Evolutionary conservation across 371 early-diverging fungal genomes (phyloP).

Genomic region (Blakeslea trispora): DNA sequence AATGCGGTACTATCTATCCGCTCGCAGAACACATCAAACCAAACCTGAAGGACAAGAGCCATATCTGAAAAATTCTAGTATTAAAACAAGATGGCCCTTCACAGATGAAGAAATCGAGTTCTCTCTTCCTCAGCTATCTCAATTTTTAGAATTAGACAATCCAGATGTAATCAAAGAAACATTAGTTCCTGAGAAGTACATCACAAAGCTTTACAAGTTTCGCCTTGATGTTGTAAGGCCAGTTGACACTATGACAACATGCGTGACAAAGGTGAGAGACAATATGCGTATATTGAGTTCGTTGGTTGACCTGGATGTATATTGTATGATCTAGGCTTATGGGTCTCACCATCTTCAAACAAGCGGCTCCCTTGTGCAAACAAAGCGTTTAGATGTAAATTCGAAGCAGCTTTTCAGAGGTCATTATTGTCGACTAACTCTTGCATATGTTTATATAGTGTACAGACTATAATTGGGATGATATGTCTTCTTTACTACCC

Average conservation of each 20-base stretch:
- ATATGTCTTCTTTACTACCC: conserved; percentile 48
- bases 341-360: conserved; percentile 70
- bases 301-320: not conserved
- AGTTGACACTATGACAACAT: conserved; percentile 53
- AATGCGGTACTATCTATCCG: conserved; percentile 67
- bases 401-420: too few species aligned
- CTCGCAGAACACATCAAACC: conserved; percentile 48
- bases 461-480: conserved; percentile 49
- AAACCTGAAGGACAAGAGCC: conserved; percentile 24
- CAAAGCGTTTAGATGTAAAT: conserved; percentile 44
- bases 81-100: conserved; percentile 61
- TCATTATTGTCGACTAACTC: not conserved
- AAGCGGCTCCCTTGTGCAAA: conserved; percentile 69
- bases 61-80: conserved; percentile 30
- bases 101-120: conserved; percentile 25
- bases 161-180: conserved; percentile 32
- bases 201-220: conserved; percentile 66
- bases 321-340: conserved; percentile 45
- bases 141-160: conserved; percentile 50
- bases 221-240: conserved; percentile 64
- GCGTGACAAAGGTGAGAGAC: conserved; percentile 68
- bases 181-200: conserved; percentile 60
- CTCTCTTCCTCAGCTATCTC: conserved; percentile 29
- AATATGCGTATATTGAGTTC: conserved; percentile 18
- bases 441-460: conserved; percentile 8